These are phyloP conservation scores for Neonectria neomacrospora DNA, from an alignment of 2,329 filamentous ascomycete species.

Conservation along the genomic window DNA sequence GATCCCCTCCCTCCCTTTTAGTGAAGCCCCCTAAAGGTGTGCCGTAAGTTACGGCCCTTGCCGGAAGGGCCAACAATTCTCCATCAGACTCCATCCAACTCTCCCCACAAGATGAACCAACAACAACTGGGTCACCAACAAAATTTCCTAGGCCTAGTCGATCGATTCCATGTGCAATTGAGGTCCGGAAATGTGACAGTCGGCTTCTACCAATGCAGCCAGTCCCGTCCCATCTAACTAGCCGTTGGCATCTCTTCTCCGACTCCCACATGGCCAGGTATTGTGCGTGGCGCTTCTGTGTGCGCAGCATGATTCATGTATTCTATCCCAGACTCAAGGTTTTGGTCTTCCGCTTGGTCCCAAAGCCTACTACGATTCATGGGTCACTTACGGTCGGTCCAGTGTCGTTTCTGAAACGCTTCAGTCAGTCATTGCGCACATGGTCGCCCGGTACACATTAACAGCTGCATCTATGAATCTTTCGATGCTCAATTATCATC, in stretches of 20 bases:
- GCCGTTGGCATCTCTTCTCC: background rate
- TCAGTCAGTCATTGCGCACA: constrained; percentile 1
- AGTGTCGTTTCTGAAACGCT: background rate
- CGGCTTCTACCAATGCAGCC: background rate
- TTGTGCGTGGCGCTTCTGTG: background rate
- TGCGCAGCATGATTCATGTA: constrained; percentile 8
- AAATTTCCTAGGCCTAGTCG: background rate
- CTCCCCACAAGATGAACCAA: constrained; percentile 6
- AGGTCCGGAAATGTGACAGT: background rate
- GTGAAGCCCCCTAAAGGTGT: background rate
- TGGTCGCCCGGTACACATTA: background rate
- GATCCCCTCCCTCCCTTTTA: constrained; percentile 23
- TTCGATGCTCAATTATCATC: background rate
- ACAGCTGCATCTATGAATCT: background rate
- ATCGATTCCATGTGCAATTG: background rate
- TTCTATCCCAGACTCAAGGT: background rate
- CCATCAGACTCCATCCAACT: constrained; percentile 1
- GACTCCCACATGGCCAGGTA: background rate
- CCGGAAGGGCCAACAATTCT: constrained; percentile 7
- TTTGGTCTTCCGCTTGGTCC: constrained; percentile 1
- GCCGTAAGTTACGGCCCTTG: constrained; percentile 5
- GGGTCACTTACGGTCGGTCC: background rate
- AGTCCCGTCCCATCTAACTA: background rate
- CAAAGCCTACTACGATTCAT: constrained; percentile 3
- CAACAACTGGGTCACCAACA: constrained; percentile 3